These are phyloP conservation scores for Hippophae rhamnoides DNA, from an alignment of 306 rosid genomes.

Conservation along the genomic window DNA sequence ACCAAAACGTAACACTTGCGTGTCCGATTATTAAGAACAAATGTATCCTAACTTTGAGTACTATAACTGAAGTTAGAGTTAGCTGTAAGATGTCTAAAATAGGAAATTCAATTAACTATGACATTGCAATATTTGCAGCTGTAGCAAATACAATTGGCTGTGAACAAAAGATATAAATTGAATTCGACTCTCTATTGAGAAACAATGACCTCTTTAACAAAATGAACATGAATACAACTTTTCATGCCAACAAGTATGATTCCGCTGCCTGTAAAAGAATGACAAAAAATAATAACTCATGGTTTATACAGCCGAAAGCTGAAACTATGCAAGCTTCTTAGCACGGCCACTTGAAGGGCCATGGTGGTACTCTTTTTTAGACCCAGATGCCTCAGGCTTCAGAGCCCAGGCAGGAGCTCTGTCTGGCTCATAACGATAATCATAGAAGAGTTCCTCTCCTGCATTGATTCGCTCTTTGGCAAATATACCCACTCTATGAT, in stretches of 20 bases:
- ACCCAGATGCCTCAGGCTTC: constrained; percentile 80
- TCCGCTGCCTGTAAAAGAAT: constrained; percentile 50
- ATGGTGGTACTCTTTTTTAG: constrained; percentile 69
- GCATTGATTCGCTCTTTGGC: constrained; percentile 91
- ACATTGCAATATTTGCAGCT: too few relatives aligned
- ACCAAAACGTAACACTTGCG: too few relatives aligned
- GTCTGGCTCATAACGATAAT: constrained; percentile 92
- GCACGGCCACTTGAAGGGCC: constrained; percentile 96
- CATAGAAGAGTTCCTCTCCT: constrained; percentile 97
- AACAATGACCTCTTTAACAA: constrained; percentile 40
- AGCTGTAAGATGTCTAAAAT: too few relatives aligned
- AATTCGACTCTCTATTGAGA: constrained; percentile 31
- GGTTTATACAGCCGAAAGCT: constrained; percentile 9
- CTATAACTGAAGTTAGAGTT: too few relatives aligned
- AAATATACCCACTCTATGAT: constrained; percentile 96
- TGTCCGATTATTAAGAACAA: too few relatives aligned
- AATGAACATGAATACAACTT: constrained; percentile 35
- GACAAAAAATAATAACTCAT: constrained; percentile 19
- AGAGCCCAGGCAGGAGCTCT: constrained; percentile 99
- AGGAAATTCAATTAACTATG: too few relatives aligned
- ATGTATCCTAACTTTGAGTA: too few relatives aligned
- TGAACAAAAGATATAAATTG: constrained; percentile 6
- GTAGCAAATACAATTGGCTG: background rate
- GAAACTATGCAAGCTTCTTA: constrained; percentile 72
- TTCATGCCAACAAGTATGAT: constrained; percentile 37